Evolutionary conservation across 2,329 filamentous ascomycete species (phyloP).

Genomic region (Sporothrix sp.): DNA sequence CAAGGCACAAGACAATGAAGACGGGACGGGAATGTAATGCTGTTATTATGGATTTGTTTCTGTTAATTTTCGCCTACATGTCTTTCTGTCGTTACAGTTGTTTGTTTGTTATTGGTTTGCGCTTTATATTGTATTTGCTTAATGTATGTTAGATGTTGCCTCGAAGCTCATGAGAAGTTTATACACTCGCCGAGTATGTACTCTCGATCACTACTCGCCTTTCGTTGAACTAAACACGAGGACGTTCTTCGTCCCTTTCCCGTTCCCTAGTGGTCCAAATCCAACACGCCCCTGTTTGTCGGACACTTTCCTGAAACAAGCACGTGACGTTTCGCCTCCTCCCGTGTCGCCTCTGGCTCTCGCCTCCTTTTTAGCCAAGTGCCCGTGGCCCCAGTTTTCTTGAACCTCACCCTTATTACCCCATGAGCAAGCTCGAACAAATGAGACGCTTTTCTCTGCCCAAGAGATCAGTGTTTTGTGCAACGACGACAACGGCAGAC

Average conservation of each 20-base stretch:
- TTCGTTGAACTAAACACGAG: no score
- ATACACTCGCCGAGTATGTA: no score
- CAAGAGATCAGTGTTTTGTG: not conserved
- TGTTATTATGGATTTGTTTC: not conserved
- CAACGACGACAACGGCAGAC: not conserved
- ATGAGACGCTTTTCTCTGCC: no score
- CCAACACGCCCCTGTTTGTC: no score
- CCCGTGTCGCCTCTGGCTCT: no score
- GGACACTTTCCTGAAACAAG: conserved; percentile 1
- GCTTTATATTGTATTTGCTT: not conserved
- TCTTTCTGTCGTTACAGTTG: not conserved
- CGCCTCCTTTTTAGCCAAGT: not conserved
- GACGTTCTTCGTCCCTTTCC: no score
- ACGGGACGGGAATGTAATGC: not conserved
- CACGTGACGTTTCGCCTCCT: conserved; percentile 1
- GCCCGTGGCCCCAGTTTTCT: conserved; percentile 1
- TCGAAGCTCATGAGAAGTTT: no score
- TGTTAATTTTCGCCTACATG: not conserved
- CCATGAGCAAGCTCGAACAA: not conserved
- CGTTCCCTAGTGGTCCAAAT: no score
- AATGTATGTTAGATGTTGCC: no score
- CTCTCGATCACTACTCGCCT: no score
- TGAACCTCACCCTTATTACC: not conserved
- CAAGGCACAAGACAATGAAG: no score
- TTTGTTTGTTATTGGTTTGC: not conserved